Base-by-base conservation (phyloP, 208 protist genomes). In the Naegleria fowleri region DNA sequence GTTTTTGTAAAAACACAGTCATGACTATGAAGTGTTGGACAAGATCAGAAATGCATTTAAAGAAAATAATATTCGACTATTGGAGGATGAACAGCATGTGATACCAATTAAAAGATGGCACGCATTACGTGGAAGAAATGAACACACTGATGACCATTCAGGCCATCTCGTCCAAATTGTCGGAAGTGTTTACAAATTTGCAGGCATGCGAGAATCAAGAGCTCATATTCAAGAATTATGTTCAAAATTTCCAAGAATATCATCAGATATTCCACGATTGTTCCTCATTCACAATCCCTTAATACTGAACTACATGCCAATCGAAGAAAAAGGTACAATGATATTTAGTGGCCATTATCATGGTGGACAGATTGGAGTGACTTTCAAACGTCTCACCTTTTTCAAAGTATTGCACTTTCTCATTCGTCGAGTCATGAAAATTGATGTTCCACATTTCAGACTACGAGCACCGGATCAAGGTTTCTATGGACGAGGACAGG, bases 261-360 rank as follows among this genome's bases (percentile, higher is more conserved):
- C 6, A 39, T 29, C 51, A 88, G 15, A 33, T 48, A 52, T 58
- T 88, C 39, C 13, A 58, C 0, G 36, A 13, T 29, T 88, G 0
- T 85, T 85, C 11, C 36, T 39, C 36, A 39, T 88, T 36, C 84
- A 88, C n/a, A 88, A 88, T 58, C 84, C 84, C n/a, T n/a, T 22
- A 16, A 16, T 48, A 38, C 41, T 88, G 16, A 7, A 52, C 0
- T 88, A 52, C 22, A 58, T 88, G 19, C 5, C 5, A 11, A 15
- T 39, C 5, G 19, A 85, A 25, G n/a, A 88, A 38, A 7, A 15
- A 36, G 9, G 6, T n/a, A 11, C 51, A 5, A 88, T 25, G 51
- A 43, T 88, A 0, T 59, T 88, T 33, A 22, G 25, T 33, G 84
- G 84, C 5, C 84, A 88, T 38, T 88, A 58, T 11, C 84, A 88